phyloP scores from a whole-genome alignment of 164 flowering plant species.

The Chloranthus sessilifolius region DNA sequence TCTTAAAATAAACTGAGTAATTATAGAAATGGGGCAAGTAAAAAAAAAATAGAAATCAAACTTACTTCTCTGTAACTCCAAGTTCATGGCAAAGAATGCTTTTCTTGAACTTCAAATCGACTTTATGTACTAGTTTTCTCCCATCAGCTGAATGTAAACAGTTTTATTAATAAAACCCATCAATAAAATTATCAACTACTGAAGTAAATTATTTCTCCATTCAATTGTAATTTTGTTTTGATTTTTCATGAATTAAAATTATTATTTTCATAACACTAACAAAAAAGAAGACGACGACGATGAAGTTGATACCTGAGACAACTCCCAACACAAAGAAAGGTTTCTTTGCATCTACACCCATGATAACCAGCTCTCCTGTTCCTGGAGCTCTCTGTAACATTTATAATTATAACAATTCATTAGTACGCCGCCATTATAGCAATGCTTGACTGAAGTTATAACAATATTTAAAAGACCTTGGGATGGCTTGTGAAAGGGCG shows the following conservation, averaged over 20 bases:
- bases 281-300: background rate
- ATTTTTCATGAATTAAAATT: background rate
- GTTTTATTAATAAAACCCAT: too few species aligned
- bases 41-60: background rate
- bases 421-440: background rate
- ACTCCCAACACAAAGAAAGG: slow-evolving; percentile 54
- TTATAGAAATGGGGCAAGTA: too few species aligned
- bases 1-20: background rate
- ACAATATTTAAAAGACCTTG: slow-evolving; percentile 33
- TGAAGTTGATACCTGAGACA: slow-evolving; percentile 41
- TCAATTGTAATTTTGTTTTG: background rate
- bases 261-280: background rate
- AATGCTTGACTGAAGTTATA: background rate
- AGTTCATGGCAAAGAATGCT: slow-evolving; percentile 51
- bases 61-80: slow-evolving; percentile 55
- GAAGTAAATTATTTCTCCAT: background rate
- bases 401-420: background rate
- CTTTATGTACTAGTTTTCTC: slow-evolving; percentile 42
- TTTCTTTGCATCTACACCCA: slow-evolving; percentile 41
- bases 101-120: slow-evolving; percentile 43
- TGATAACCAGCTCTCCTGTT: slow-evolving; percentile 57
- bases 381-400: slow-evolving; percentile 51
- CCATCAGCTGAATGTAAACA: slow-evolving; percentile 49
- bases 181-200: background rate
- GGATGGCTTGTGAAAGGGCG: slow-evolving; percentile 65